A percentile compares a stretch with the other conserved stretches of the same genome.
Conservation (phyloP, 345 rosid genomes). For the Trapa bicornis region DNA sequence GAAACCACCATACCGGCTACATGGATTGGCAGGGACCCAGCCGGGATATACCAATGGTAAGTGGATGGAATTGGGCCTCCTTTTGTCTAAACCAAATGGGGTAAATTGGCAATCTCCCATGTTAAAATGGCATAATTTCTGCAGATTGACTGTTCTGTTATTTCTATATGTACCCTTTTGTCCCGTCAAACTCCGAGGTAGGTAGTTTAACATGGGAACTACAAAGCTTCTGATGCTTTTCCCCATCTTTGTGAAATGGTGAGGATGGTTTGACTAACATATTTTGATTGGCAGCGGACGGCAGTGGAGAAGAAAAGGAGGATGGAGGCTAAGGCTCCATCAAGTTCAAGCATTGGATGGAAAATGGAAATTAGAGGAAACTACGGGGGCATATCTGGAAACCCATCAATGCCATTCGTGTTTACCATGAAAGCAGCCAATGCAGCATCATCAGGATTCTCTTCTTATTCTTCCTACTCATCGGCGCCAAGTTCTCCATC, state of each 20-base stretch:
- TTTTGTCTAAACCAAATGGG: not conserved
- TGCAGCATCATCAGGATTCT: conserved; percentile 99
- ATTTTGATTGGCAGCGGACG: conserved; percentile 21
- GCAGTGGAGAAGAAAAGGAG: conserved; percentile 27
- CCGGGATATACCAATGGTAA: not conserved
- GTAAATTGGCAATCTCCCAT: not conserved
- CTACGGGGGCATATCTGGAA: conserved; percentile 4
- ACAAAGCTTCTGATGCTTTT: no score
- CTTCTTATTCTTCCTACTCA: conserved; percentile 21
- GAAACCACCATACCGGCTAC: conserved; percentile 3
- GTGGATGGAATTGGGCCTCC: not conserved
- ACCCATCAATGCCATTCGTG: conserved; percentile 19
- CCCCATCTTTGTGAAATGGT: not conserved
- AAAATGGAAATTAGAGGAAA: conserved; percentile 18
- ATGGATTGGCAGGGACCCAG: conserved; percentile 14
- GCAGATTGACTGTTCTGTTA: conserved; percentile 20
- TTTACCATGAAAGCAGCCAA: conserved; percentile 44
- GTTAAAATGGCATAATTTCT: not conserved
- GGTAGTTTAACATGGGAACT: no score
- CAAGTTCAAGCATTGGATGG: conserved; percentile 28
- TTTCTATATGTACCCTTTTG: conserved; percentile 18
- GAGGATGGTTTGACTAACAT: not conserved
- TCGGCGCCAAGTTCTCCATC: conserved; percentile 3
- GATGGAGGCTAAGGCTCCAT: conserved; percentile 9
- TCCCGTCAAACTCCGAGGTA: conserved; percentile 24